Base-by-base conservation (phyloP, 768 basidiomycete species). In the Suillus subalutaceus region DNA sequence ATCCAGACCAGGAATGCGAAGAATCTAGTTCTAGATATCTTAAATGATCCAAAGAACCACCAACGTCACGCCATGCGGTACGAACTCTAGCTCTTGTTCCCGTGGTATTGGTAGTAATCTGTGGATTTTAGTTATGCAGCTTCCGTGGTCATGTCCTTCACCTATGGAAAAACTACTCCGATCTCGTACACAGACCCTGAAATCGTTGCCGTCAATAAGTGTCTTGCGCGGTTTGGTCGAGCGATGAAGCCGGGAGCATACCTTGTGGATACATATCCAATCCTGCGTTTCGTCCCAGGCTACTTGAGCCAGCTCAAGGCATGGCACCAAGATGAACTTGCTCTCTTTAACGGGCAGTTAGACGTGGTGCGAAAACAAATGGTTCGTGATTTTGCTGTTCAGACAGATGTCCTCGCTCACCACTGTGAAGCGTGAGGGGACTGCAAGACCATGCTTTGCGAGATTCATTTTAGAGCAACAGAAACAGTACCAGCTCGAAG, bases 251-350 rank as follows among this genome's bases (percentile, higher is more conserved):
- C 43, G 7, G 43, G 43, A 20, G 43, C 43, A 13, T 38, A 38
- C 52, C 70, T 73, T 20, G 74, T 76, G 35, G 75, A 76, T 52
- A 63, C 65, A 3, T 71, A 65, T 43, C 75, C 75, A 5, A 67
- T 71, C 38, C 62, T 76, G 1, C 61, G 58, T 58, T 72, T 72
- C 12, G 46, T 76, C 15, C 75, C 75, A 1, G 70, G 71, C 9
- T 73, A 88, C 68, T 78, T 88, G 15, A 80, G 81, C 5, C 83
- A 86, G 65, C 75, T 91, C 6, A 81, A 80, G 65, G 76, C 79
- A 4, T 86, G 86, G 46, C 89, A 90, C 68, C 20, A 68, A 38
- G 78, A 81, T 59, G 82, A 83, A 67, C 71, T 79, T 13, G 69
- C 56, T 1, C 67, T 82, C 44, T 82, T 77, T 63, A 44, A 68